A percentile compares a stretch with the other conserved stretches of the same genome.
Conservation (phyloP, 108 stramenopile species). For the Skeletonema menzelii region DNA sequence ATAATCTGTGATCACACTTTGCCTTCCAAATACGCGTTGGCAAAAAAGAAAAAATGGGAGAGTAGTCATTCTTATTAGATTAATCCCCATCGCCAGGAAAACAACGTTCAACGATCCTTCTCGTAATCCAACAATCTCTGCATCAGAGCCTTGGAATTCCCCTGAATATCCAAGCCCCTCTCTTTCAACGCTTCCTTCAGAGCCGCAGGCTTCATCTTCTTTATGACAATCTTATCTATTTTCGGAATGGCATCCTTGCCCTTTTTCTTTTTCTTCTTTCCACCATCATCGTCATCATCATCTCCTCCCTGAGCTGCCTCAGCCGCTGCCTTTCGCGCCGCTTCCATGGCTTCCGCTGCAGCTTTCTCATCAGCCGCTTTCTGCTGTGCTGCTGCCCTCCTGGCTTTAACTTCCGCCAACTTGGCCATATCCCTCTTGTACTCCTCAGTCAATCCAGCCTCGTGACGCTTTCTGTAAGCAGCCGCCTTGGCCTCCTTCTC, state of each 20-base stretch:
- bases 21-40: too few relatives aligned
- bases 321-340: conserved; percentile 46
- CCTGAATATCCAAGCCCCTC: conserved; percentile 81
- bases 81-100: neutral
- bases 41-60: neutral
- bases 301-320: conserved; percentile 32
- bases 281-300: conserved; percentile 45
- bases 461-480: conserved; percentile 57
- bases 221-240: conserved; percentile 83
- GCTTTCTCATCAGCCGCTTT: conserved; percentile 61
- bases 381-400: conserved; percentile 70
- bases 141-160: conserved; percentile 77
- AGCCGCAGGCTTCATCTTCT: conserved; percentile 90
- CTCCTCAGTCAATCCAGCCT: conserved; percentile 75
- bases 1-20: too few relatives aligned
- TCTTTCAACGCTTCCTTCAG: conserved; percentile 89
- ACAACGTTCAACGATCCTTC: conserved; percentile 54
- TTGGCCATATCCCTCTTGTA: conserved; percentile 88
- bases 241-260: conserved; percentile 61
- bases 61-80: neutral
- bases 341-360: conserved; percentile 51
- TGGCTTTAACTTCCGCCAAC: conserved; percentile 74
- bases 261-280: conserved; percentile 64
- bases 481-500: conserved; percentile 58
- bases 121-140: conserved; percentile 76